Base-by-base conservation (phyloP, 169 alveolate species). In the Eimeria tenella region DNA sequence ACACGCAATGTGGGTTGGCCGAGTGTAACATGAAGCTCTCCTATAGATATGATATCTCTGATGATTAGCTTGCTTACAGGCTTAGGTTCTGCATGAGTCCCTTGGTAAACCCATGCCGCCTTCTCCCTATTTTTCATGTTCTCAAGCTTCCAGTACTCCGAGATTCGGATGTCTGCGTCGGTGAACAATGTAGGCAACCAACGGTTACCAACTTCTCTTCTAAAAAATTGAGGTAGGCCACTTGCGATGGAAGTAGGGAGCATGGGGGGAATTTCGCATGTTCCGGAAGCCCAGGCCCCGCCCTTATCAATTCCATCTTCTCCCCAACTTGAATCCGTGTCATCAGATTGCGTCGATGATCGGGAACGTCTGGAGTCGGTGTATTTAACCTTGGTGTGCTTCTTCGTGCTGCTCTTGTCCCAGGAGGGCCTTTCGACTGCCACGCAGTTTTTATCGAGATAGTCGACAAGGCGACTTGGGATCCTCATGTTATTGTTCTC, bases 81-180 rank as follows among this genome's bases (percentile, higher is more conserved):
- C 52, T 62, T 84, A 31, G 92, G 92, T 21, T 49, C 92, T 21
- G 81, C 49, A 25, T 84, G 92, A 25, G 31, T 31, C 19, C 92
- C 92, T 50, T 62, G 92, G 55, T 62, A 84, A 23, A 84, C 92
- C 92, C 92, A 84, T 53, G 60, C 63, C 52, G 92, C 79, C 15
- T 84, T 84, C 75, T 60, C 92, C 53, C 63, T 63, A 21, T 63
- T 60, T 21, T 25, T 84, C 81, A 84, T 62, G 52, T 84, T 84
- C 19, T 84, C 92, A 60, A 84, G 92, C 56, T 84, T 84, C 92
- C 92, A 84, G 53, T 84, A 84, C 21, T 84, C 92, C 62, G 92
- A 62, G 52, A 84, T 63, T 55, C 92, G 65, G 60, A 84, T 79
- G 81, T 84, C 92, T 3, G 92, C 81, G 65, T 84, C 92, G 60